A percentile compares a stretch with the other conserved stretches of the same genome.
Conservation (phyloP, 768 basidiomycete species). For the Xerocomus spinulosus region DNA sequence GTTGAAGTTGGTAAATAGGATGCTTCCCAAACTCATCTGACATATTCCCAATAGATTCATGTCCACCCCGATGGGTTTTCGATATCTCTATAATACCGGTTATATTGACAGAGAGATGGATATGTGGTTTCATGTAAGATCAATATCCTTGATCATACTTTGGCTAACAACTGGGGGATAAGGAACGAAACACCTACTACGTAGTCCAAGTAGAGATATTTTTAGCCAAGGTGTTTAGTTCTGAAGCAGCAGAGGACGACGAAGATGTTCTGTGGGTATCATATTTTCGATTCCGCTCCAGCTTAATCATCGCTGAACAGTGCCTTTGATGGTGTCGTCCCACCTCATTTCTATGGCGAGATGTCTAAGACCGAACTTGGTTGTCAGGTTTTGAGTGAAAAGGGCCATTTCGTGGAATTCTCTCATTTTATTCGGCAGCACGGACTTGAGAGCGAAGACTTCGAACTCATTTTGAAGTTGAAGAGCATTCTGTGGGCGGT, state of each 20-base stretch:
- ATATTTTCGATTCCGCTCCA: not conserved
- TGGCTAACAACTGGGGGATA: slow-evolving; percentile 8
- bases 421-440: slow-evolving; percentile 87
- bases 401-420: slow-evolving; percentile 88
- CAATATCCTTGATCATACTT: not conserved
- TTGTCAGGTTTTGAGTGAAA: slow-evolving; percentile 84
- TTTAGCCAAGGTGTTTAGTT: slow-evolving; percentile 72
- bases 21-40: not conserved
- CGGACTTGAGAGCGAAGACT: slow-evolving; percentile 77
- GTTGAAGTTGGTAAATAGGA: slow-evolving; percentile 57
- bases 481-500: slow-evolving; percentile 98
- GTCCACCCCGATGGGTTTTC: slow-evolving; percentile 89
- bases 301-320: slow-evolving; percentile 30
- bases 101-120: slow-evolving; percentile 97
- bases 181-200: slow-evolving; percentile 94
- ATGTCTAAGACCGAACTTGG: slow-evolving; percentile 96
- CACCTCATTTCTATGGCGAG: slow-evolving; percentile 96
- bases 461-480: slow-evolving; percentile 78
- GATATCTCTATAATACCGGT: slow-evolving; percentile 84
- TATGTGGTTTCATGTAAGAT: slow-evolving; percentile 86
- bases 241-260: slow-evolving; percentile 53
- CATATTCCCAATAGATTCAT: slow-evolving; percentile 62
- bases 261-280: slow-evolving; percentile 52
- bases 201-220: slow-evolving; percentile 93
- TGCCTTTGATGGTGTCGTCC: slow-evolving; percentile 82